Percentiles rank a stretch among this genome's conserved stretches.
These are phyloP conservation scores for Yarrowia yakushimensis DNA, from an alignment of 805 yeast genomes.

Conservation along the genomic window DNA sequence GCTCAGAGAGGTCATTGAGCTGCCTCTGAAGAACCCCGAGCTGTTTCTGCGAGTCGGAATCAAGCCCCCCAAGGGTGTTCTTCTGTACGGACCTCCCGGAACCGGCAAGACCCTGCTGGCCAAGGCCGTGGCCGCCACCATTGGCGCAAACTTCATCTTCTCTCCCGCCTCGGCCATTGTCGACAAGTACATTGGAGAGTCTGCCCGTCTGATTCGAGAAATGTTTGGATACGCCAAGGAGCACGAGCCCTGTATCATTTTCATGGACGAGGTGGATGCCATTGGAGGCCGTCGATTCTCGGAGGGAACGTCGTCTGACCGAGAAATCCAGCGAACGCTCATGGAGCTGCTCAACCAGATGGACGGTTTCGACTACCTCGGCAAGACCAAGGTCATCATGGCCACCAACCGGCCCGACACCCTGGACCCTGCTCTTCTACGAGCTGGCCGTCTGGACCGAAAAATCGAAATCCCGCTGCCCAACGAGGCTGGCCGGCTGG, in stretches of 20 bases:
- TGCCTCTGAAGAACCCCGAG: conserved; percentile 96
- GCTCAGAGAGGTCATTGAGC: conserved; percentile 93
- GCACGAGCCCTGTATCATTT: conserved; percentile 96
- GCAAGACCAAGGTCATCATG: conserved; percentile 96
- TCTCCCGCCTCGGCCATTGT: conserved; percentile 99
- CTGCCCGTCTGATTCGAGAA: conserved; percentile 93
- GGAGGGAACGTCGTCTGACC: conserved; percentile 97
- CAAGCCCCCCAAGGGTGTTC: conserved; percentile 97
- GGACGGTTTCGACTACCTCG: conserved; percentile 97
- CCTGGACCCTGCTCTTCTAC: conserved; percentile 90
- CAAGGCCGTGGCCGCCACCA: conserved; percentile 97
- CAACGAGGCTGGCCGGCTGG: conserved; percentile 91
- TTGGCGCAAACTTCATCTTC: conserved; percentile 95
- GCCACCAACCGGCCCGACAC: conserved; percentile 99
- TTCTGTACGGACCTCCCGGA: conserved; percentile 97
- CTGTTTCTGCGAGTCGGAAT: conserved; percentile 93
- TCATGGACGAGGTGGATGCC: conserved; percentile 98
- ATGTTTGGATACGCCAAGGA: conserved; percentile 98
- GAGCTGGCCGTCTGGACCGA: conserved; percentile 97
- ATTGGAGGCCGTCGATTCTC: conserved; percentile 97
- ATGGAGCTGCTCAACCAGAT: conserved; percentile 96
- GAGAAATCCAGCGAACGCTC: conserved; percentile 96
- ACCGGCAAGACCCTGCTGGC: conserved; percentile 96
- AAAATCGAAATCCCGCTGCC: conserved; percentile 95
- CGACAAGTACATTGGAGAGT: conserved; percentile 96